These are phyloP conservation scores for Clonostachys rosea DNA, from an alignment of 2,329 filamentous ascomycete genomes.

Conservation along the genomic window DNA sequence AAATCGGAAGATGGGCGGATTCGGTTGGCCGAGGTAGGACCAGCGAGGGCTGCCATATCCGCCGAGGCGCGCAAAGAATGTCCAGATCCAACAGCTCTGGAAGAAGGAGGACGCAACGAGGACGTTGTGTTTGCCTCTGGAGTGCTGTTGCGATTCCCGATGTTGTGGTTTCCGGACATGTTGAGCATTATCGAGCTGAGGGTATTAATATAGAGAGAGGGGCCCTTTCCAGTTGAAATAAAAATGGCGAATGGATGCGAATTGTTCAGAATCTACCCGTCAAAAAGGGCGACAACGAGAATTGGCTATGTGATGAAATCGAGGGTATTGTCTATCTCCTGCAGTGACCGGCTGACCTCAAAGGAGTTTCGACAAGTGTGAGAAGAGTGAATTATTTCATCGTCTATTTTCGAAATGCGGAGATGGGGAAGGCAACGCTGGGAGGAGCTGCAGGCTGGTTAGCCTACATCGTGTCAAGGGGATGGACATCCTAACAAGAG, in stretches of 20 bases:
- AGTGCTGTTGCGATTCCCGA: conserved; percentile 92
- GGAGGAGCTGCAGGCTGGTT: conserved; percentile 10
- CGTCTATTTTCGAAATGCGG: conserved; percentile 12
- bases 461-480: too few species aligned
- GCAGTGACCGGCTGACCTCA: conserved; percentile 82
- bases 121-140: conserved; percentile 82
- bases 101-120: conserved; percentile 76
- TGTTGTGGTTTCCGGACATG: conserved; percentile 65
- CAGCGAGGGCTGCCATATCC: conserved; percentile 82
- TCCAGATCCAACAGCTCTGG: conserved; percentile 70
- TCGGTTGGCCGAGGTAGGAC: conserved; percentile 64
- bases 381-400: conserved; percentile 23
- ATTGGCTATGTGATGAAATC: too few species aligned
- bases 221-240: too few species aligned
- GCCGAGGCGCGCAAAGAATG: conserved; percentile 92
- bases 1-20: conserved; percentile 95
- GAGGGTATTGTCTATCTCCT: conserved; percentile 44
- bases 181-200: conserved; percentile 39
- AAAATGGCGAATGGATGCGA: too few species aligned
- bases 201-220: neutral
- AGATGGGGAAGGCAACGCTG: conserved; percentile 10
- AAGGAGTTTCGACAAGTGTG: conserved; percentile 49
- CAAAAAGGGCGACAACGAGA: too few species aligned
- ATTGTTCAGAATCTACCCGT: too few species aligned
- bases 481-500: too few species aligned